Percentiles rank a stretch among this genome's conserved stretches.
Evolutionary conservation across 805 yeast species (phyloP).

Genomic region (Teunomyces cretensis): DNA sequence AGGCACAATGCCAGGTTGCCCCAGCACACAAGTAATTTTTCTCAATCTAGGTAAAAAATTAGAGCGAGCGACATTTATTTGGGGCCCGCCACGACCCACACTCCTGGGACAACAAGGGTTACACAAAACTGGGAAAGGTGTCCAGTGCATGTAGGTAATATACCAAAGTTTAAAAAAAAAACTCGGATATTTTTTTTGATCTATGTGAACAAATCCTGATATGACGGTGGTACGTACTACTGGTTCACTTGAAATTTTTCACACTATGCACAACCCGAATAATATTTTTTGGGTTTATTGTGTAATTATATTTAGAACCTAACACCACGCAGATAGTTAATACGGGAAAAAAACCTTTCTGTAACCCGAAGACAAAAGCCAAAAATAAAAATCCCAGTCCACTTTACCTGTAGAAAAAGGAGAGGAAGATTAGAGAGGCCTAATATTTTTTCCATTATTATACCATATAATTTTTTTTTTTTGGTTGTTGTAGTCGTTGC

Average conservation of each 20-base stretch:
- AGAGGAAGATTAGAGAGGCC: conserved; percentile 3
- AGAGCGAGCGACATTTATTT: neutral
- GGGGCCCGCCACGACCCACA: neutral
- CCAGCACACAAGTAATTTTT: neutral
- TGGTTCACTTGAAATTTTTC: neutral
- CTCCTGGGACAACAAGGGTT: neutral
- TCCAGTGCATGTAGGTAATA: neutral
- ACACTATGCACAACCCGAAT: neutral
- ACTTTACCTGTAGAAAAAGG: neutral
- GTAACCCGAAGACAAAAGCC: neutral
- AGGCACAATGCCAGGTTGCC: neutral
- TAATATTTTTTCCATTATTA: neutral
- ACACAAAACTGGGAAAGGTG: neutral
- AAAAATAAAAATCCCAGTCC: conserved; percentile 1
- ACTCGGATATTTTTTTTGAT: neutral
- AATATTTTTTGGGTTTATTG: neutral
- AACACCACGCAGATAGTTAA: neutral
- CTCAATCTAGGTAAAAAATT: neutral
- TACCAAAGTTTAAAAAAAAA: conserved; percentile 3
- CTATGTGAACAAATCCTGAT: neutral
- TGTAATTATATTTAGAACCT: conserved; percentile 4
- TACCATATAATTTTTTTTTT: neutral
- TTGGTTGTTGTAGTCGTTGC: conserved; percentile 1
- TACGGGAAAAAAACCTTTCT: neutral
- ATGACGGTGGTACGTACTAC: neutral